These are phyloP conservation scores for Pseudonectria buxi DNA, from an alignment of 2,329 filamentous ascomycete genomes.

Conservation along the genomic window DNA sequence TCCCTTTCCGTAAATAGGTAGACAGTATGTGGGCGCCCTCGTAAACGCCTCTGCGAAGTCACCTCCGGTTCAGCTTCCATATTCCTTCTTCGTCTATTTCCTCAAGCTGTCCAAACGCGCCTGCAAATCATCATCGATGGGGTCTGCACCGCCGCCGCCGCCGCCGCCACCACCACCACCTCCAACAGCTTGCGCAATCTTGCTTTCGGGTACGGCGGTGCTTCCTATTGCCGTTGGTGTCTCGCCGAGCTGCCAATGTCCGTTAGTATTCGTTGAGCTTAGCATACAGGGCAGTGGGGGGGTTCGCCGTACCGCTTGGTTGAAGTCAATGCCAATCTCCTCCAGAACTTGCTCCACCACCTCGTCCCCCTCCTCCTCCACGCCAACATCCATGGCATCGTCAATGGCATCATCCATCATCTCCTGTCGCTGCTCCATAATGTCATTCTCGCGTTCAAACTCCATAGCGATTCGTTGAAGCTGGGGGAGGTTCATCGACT, in stretches of 20 bases:
- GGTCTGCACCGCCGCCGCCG: conserved; percentile 51
- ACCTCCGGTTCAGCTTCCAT: background rate
- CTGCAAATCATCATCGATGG: conserved; percentile 87
- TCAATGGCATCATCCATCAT: conserved; percentile 99
- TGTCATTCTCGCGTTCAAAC: conserved; percentile 96
- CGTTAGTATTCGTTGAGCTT: conserved; percentile 22
- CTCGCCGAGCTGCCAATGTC: conserved; percentile 66
- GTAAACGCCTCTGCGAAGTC: background rate
- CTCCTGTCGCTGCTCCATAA: conserved; percentile 98
- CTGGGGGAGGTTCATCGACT: conserved; percentile 92
- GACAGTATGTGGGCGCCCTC: too few species aligned
- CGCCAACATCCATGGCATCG: conserved; percentile 81
- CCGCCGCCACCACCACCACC: conserved; percentile 38
- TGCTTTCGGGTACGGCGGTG: conserved; percentile 62
- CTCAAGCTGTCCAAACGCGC: conserved; percentile 84
- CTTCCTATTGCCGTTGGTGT: conserved; percentile 80
- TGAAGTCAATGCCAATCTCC: conserved; percentile 92
- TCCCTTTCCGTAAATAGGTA: too few species aligned
- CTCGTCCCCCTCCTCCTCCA: conserved; percentile 95
- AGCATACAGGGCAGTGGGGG: background rate
- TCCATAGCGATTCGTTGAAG: conserved; percentile 97
- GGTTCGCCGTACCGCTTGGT: conserved; percentile 64
- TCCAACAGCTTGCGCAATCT: conserved; percentile 81
- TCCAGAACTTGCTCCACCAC: conserved; percentile 94
- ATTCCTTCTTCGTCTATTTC: conserved; percentile 31